Conservation (phyloP, 2,329 filamentous ascomycete genomes). For the Neopestalotiopsis clavispora region DNA sequence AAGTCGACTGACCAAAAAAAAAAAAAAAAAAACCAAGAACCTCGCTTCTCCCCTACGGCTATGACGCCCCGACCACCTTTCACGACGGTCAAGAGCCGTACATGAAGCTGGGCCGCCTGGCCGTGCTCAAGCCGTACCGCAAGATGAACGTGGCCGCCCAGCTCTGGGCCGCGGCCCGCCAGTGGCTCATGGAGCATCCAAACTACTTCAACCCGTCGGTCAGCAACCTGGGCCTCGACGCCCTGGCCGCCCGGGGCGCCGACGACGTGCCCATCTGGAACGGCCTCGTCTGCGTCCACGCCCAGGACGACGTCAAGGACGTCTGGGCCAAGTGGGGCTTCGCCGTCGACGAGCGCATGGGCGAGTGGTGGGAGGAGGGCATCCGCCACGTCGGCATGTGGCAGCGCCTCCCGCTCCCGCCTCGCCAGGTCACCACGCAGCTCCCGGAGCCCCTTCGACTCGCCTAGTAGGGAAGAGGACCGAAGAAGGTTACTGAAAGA, state of each 20-base stretch:
- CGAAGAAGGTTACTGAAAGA: background rate
- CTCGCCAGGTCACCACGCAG: background rate
- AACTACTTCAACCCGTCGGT: slow-evolving; percentile 57
- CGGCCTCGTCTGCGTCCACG: slow-evolving; percentile 80
- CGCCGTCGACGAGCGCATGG: slow-evolving; percentile 72
- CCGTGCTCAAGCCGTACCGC: slow-evolving; percentile 70
- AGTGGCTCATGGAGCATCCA: slow-evolving; percentile 70
- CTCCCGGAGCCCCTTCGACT: background rate
- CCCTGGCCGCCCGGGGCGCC: slow-evolving; percentile 43
- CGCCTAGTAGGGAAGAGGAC: background rate
- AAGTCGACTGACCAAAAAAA: background rate
- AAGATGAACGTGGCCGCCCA: slow-evolving; percentile 67
- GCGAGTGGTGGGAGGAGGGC: slow-evolving; percentile 81
- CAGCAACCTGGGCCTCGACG: slow-evolving; percentile 48
- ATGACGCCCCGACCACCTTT: slow-evolving; percentile 53
- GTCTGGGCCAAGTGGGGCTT: slow-evolving; percentile 79
- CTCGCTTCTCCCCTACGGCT: slow-evolving; percentile 25
- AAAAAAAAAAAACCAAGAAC: slow-evolving; percentile 19
- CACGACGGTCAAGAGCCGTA: slow-evolving; percentile 74
- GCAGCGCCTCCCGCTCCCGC: slow-evolving; percentile 45
- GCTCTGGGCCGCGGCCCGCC: slow-evolving; percentile 69
- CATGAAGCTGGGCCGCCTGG: slow-evolving; percentile 80
- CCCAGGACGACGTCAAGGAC: slow-evolving; percentile 68
- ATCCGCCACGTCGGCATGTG: slow-evolving; percentile 90
- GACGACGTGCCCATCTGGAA: slow-evolving; percentile 65